A percentile compares a stretch with the other conserved stretches of the same genome.
These are phyloP conservation scores for Danielia reshetovae DNA, from an alignment of 805 yeast species.

Conservation along the genomic window DNA sequence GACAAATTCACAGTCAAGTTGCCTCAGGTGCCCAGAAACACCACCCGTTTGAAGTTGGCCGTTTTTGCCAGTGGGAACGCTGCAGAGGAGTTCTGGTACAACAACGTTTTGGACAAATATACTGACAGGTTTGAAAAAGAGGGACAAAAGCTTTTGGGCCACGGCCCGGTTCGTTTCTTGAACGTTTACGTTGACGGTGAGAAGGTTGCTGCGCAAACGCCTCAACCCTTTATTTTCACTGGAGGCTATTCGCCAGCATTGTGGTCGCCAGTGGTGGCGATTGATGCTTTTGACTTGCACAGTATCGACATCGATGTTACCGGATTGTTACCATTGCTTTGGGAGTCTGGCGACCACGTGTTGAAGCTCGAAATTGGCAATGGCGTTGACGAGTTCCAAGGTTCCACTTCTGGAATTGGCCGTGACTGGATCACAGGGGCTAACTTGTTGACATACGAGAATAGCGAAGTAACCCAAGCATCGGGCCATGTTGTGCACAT, in stretches of 20 bases:
- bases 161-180: slow-evolving; percentile 69
- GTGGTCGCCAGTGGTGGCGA: slow-evolving; percentile 79
- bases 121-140: slow-evolving; percentile 32
- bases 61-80: slow-evolving; percentile 71
- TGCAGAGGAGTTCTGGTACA: slow-evolving; percentile 82
- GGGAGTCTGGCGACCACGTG: slow-evolving; percentile 39
- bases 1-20: slow-evolving; percentile 33
- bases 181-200: slow-evolving; percentile 58
- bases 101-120: slow-evolving; percentile 51
- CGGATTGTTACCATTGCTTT: slow-evolving; percentile 63
- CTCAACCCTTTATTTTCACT: slow-evolving; percentile 71
- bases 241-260: slow-evolving; percentile 79
- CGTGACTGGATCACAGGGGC: slow-evolving; percentile 62
- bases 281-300: slow-evolving; percentile 68
- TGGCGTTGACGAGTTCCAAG: slow-evolving; percentile 15
- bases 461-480: slow-evolving; percentile 32
- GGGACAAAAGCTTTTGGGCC: slow-evolving; percentile 41
- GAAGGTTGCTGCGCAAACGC: slow-evolving; percentile 58
- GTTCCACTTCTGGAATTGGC: slow-evolving; percentile 27
- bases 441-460: slow-evolving; percentile 53
- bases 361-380: slow-evolving; percentile 18
- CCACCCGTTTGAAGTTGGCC: slow-evolving; percentile 56
- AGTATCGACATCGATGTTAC: slow-evolving; percentile 70
- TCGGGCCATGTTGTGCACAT: slow-evolving; percentile 32
- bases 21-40: slow-evolving; percentile 49